Evolutionary conservation across 2,329 filamentous ascomycete species (phyloP).

Genomic region (Aureobasidium sp.): DNA sequence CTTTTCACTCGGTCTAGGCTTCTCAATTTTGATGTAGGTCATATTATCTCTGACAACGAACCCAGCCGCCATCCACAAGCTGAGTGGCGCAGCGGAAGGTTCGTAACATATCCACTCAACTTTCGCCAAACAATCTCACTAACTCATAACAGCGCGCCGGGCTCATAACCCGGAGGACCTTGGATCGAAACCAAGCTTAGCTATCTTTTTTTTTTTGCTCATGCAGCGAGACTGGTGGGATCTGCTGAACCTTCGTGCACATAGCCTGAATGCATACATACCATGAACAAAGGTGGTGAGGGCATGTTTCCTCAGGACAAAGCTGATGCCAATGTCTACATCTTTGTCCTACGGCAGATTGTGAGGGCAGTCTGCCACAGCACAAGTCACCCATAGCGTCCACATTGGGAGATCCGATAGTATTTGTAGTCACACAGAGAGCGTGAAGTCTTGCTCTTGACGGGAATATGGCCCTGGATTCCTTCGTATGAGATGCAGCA

Average conservation of each 20-base stretch:
- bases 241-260: background rate
- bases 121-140: background rate
- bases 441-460: too few species aligned
- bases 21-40: too few species aligned
- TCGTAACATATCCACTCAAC: background rate
- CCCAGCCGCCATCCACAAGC: background rate
- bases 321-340: background rate
- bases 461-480: too few species aligned
- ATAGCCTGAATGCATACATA: background rate
- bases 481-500: too few species aligned
- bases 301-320: background rate
- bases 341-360: background rate
- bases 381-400: too few species aligned
- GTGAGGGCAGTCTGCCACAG: too few species aligned
- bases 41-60: too few species aligned
- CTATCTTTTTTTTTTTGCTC: constrained; percentile 15
- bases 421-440: too few species aligned
- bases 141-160: constrained; percentile 17
- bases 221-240: background rate
- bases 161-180: constrained; percentile 23
- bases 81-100: constrained; percentile 20
- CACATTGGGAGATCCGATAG: background rate
- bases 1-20: too few species aligned
- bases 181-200: constrained; percentile 22
- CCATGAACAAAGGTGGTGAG: background rate